A percentile compares a stretch with the other conserved stretches of the same genome.
phyloP scores from a whole-genome alignment of 495 filamentous ascomycete species.

The Podospora australis region DNA sequence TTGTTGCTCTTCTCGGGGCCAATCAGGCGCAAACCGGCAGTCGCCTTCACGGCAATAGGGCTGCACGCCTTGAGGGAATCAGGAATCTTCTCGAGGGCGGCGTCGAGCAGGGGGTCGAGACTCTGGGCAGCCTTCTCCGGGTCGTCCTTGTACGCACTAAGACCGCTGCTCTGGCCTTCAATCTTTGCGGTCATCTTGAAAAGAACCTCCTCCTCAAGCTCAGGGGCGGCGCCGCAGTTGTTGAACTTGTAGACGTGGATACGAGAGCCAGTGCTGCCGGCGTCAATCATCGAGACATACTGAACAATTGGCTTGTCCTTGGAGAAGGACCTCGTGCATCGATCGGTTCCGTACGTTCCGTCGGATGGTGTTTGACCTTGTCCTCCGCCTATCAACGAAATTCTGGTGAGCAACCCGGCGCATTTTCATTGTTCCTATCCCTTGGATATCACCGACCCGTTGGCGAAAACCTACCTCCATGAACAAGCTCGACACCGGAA shows the following conservation, averaged over 20 bases:
- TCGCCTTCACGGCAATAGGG: constrained; percentile 93
- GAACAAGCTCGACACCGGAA: constrained; percentile 39
- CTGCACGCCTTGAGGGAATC: constrained; percentile 81
- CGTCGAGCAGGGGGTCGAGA: constrained; percentile 79
- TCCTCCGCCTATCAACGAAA: no score
- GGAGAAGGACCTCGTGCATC: constrained; percentile 75
- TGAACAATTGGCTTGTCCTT: constrained; percentile 88
- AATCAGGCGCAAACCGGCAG: constrained; percentile 81
- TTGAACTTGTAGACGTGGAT: constrained; percentile 99
- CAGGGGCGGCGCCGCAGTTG: constrained; percentile 93
- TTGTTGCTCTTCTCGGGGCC: constrained; percentile 73
- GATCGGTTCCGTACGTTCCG: constrained; percentile 54
- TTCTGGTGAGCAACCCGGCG: no score
- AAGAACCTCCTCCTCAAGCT: constrained; percentile 75
- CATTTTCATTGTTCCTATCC: no score
- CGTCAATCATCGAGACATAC: constrained; percentile 98
- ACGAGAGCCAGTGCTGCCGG: constrained; percentile 92
- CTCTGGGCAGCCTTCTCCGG: constrained; percentile 82
- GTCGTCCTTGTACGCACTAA: constrained; percentile 80
- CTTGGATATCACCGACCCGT: no score
- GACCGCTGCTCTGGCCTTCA: constrained; percentile 62
- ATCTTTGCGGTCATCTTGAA: constrained; percentile 85
- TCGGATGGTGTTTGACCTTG: constrained; percentile 52
- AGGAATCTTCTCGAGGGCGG: constrained; percentile 74
- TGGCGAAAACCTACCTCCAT: constrained; percentile 29